Evolutionary conservation across 2,329 filamentous ascomycete species (phyloP).

Genomic region (Rugonectria rugulosa): DNA sequence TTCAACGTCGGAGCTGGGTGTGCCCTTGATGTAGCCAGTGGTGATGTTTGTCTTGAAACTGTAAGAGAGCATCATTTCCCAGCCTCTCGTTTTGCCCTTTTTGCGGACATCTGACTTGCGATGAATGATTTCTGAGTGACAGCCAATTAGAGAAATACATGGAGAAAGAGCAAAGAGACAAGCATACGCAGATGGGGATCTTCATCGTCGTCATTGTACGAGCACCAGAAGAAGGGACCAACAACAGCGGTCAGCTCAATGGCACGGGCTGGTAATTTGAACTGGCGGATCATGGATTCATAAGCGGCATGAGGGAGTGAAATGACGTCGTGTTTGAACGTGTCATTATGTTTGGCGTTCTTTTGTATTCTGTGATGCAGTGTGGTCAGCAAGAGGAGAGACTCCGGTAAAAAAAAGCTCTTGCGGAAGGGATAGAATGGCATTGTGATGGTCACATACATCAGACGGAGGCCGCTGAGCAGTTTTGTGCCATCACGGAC

Average conservation of each 20-base stretch:
- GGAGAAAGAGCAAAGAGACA: background rate
- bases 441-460: constrained; percentile 51
- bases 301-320: constrained; percentile 61
- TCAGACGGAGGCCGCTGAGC: constrained; percentile 59
- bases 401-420: no score
- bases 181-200: constrained; percentile 64
- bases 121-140: constrained; percentile 63
- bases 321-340: constrained; percentile 63
- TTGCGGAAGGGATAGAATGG: background rate
- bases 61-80: constrained; percentile 70
- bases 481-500: constrained; percentile 53
- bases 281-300: constrained; percentile 60
- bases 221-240: constrained; percentile 70
- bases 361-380: constrained; percentile 57
- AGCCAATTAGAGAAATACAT: background rate
- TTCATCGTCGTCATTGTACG: constrained; percentile 63
- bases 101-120: constrained; percentile 73
- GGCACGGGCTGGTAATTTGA: constrained; percentile 62
- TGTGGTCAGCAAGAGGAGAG: constrained; percentile 14
- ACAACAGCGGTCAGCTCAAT: constrained; percentile 67
- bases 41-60: constrained; percentile 63
- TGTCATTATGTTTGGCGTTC: constrained; percentile 63
- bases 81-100: constrained; percentile 68
- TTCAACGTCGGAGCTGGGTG: constrained; percentile 62
- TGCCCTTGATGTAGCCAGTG: constrained; percentile 69